phyloP scores from a whole-genome alignment of 345 rosid genomes.

The Sisymbrium irio region DNA sequence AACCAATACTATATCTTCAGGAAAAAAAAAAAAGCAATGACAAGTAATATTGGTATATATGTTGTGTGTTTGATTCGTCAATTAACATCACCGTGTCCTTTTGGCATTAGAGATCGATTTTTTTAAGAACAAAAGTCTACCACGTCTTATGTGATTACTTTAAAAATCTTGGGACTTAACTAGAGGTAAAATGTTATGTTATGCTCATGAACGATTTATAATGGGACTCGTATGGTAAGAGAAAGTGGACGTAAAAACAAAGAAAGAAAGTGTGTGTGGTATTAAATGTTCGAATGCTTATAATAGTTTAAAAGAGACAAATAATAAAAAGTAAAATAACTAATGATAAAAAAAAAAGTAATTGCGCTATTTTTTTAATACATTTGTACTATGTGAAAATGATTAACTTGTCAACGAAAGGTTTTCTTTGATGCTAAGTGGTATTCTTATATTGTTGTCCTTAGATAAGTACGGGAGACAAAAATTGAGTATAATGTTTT shows the following conservation, averaged over 20 bases:
- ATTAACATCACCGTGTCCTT: not conserved
- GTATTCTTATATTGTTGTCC: not conserved
- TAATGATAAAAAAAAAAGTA: not conserved
- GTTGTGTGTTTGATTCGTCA: not conserved
- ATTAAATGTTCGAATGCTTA: not conserved
- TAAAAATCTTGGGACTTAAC: not conserved
- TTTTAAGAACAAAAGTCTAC: not conserved
- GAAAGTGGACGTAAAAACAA: not conserved
- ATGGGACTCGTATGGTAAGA: not conserved
- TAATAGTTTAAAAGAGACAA: not conserved
- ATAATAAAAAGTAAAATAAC: not conserved
- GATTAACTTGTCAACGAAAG: not conserved
- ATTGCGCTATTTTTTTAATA: not conserved
- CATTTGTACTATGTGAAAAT: not conserved
- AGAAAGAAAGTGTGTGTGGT: not conserved
- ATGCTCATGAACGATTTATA: not conserved
- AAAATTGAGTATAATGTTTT: not conserved
- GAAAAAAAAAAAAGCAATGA: not conserved
- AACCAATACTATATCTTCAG: not conserved
- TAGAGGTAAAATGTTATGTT: not conserved
- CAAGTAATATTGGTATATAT: not conserved
- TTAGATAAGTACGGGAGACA: conserved; percentile 16
- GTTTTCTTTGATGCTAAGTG: not conserved
- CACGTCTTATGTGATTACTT: not conserved
- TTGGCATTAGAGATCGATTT: not conserved